Conservation (phyloP, 2,329 filamentous ascomycete genomes). For the Claviceps fusiformis region DNA sequence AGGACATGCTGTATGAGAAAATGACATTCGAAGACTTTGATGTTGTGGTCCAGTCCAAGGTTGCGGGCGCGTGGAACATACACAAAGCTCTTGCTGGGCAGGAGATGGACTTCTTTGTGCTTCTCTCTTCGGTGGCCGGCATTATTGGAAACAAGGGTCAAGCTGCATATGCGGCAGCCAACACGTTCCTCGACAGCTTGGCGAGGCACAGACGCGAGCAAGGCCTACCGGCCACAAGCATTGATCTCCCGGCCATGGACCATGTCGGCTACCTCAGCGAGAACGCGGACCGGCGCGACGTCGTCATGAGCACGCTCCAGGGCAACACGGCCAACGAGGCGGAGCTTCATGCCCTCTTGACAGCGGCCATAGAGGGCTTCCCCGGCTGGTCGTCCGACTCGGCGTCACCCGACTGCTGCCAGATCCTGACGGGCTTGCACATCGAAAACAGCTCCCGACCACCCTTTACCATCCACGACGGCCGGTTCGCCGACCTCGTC, state of each 20-base stretch:
- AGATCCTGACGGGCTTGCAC: conserved; percentile 41
- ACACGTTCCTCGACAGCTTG: conserved; percentile 26
- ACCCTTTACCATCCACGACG: conserved; percentile 32
- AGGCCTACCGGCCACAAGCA: conserved; percentile 27
- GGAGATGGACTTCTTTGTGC: conserved; percentile 38
- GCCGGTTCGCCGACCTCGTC: conserved; percentile 3
- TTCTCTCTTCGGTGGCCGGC: conserved; percentile 38
- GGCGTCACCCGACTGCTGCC: conserved; percentile 11
- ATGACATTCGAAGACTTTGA: conserved; percentile 29
- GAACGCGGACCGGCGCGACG: conserved; percentile 25
- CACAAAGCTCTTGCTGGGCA: conserved; percentile 28
- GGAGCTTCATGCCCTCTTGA: conserved; percentile 40
- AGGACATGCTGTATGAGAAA: conserved; percentile 25
- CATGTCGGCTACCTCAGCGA: conserved; percentile 33
- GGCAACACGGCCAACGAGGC: conserved; percentile 36
- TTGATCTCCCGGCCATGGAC: conserved; percentile 36
- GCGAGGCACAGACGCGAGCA: conserved; percentile 22
- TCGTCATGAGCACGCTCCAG: conserved; percentile 31
- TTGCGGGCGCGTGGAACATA: conserved; percentile 39
- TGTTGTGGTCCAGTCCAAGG: conserved; percentile 35
- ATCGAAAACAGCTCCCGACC: conserved; percentile 28
- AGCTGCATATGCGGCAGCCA: conserved; percentile 38
- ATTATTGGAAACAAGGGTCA: conserved; percentile 38
- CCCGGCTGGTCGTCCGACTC: conserved; percentile 20
- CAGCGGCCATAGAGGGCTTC: conserved; percentile 30